Base-by-base conservation (phyloP, 768 basidiomycete species). In the Coprinopsis marcescibilis region DNA sequence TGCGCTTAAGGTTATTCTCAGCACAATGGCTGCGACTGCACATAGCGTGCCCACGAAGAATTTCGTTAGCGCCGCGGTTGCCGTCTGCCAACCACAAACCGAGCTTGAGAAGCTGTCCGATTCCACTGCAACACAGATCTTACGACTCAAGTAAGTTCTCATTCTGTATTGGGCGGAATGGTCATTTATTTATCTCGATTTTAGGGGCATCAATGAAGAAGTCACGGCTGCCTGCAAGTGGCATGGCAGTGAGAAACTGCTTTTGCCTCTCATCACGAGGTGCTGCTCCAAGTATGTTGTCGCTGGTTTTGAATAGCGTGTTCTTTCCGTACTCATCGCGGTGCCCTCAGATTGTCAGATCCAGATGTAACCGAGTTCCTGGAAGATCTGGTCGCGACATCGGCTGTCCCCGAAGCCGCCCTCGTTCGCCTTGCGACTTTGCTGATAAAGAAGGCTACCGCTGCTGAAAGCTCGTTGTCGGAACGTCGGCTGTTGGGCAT, bases 71-170 rank as follows among this genome's bases (percentile, higher is more conserved):
- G 78, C 87, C 1, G 60, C 79, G 0, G 65, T 89, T 19, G 77
- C 83, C 1, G 67, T 93, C 1, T 82, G 80, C 53, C 75, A 75
- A 17, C 64, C 79, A 7, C 86, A 91, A 62, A 67, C 77, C 13
- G 69, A 75, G 47, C 53, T 85, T 12, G 69, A 76, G 35, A 55
- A 57, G 6, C 64, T 87, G 15, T 65, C 71, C 3, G 64, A 68
- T 20, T 57, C 66, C n/a, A 65, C 66, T 0, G 49, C 69, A 15
- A 72, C 71, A 29, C 49, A 51, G 32, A 55, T 87, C 39, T 52
- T 77, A 33, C 55, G 63, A 42, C 66, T 83, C 44, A 53, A 71
- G 81, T 85, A 58, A 38, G 83, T 8, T 37, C 34, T 21, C 17
- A 32, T 27, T 19, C 12, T 23, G 39, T 21, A 17, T 17, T 2